These are phyloP conservation scores for Trametes cubensis DNA, from an alignment of 768 basidiomycete species.

Conservation along the genomic window DNA sequence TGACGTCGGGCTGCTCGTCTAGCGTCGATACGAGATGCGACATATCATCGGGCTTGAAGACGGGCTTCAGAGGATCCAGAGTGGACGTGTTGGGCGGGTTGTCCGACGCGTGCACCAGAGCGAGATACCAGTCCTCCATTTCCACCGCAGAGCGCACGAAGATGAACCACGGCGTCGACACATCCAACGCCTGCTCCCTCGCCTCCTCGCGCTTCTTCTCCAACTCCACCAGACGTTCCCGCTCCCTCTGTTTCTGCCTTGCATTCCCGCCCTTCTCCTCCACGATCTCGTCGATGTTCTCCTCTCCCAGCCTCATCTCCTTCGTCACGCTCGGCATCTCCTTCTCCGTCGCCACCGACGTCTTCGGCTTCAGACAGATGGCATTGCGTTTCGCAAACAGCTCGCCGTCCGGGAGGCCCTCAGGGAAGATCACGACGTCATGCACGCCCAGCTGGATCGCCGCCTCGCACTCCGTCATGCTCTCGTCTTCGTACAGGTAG, in stretches of 20 bases:
- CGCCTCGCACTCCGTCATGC: conserved; percentile 86
- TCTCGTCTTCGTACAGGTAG: conserved; percentile 93
- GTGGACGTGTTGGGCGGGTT: conserved; percentile 64
- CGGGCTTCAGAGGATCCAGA: conserved; percentile 57
- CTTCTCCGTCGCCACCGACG: conserved; percentile 33
- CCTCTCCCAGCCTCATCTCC: conserved; percentile 49
- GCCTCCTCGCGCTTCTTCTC: conserved; percentile 40
- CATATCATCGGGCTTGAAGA: conserved; percentile 84
- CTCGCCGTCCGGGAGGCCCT: conserved; percentile 81
- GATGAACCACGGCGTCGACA: conserved; percentile 84
- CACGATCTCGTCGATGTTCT: conserved; percentile 35
- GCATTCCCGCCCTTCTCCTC: conserved; percentile 46
- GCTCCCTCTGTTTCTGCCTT: conserved; percentile 48
- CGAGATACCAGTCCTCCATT: conserved; percentile 97
- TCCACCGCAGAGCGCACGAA: conserved; percentile 86
- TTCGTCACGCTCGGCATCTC: conserved; percentile 53
- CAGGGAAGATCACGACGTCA: conserved; percentile 74
- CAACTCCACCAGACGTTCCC: conserved; percentile 37
- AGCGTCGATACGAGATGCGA: conserved; percentile 77
- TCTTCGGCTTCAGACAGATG: conserved; percentile 70
- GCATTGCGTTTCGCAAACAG: conserved; percentile 90
- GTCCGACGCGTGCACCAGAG: conserved; percentile 74
- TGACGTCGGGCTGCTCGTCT: conserved; percentile 93
- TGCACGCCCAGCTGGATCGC: conserved; percentile 86
- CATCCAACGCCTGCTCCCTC: conserved; percentile 53